Evolutionary conservation across 495 filamentous ascomycete genomes (phyloP), one percentile per base, ranked within the genome.

Genomic region (Beverwykella pulmonaria): DNA sequence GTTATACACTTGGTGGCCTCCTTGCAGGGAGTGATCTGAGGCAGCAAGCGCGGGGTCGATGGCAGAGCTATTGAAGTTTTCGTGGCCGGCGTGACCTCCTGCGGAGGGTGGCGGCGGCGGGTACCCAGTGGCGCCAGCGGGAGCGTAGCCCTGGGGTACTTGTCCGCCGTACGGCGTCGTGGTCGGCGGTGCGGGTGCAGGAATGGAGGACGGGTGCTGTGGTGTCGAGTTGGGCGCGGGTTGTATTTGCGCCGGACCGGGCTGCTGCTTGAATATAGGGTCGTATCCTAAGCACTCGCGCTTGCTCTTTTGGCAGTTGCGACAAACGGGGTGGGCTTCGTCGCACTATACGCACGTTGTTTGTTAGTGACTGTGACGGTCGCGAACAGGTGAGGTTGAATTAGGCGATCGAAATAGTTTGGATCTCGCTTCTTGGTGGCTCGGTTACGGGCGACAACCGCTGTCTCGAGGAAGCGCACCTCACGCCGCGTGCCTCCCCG

Each of bases 281-380:
- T 98, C 94, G 86, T 98, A 98, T 49, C 94, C 94, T 54, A 96
- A 77, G 75, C 94, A 98, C 74, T 98, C 94, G 71, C 94, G 90
- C 78, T 97, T 98, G 73, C 92, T 97, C 79, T 97, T 98, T 74
- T 93, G 89, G 79, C 94, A 98, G 78, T 98, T 98, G 73, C 93
- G 88, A 82, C 94, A 98, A 53, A 89, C 85, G 8, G 94, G 94
- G 79, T 97, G 93, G 27, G 84, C 86, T 82, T 98, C 94, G 83
- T 98, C 94, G 81, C 94, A 98, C 94, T 98, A 53, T 9, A 48
- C 20, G 72, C 30, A 71, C 9, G 15, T 75, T 64, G 68, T 56
- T 68, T 59, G 56, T 59, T 32, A 59, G 63, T 47, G 22, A 20
- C 9, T 53, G 50, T 41, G 6, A 19, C 48, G 25, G n/a, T 48